Base-by-base conservation (phyloP, 2,329 filamentous ascomycete genomes). In the Cytospora piceae region DNA sequence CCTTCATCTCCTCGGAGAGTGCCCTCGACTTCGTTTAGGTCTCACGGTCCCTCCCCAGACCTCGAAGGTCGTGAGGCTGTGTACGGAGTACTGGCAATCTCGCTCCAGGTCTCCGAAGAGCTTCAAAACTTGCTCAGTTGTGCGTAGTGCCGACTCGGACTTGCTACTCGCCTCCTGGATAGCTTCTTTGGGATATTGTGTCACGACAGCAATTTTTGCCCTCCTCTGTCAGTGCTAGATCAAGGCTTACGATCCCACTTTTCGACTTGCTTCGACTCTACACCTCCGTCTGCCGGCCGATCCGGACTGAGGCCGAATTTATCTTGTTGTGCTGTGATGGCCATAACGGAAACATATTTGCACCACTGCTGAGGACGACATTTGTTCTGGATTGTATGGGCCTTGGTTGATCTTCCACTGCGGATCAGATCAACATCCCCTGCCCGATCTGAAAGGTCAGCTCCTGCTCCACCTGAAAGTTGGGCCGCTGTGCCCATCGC, bases 371-470 rank as follows among this genome's bases (percentile, higher is more conserved):
- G 24, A 63, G 56, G 31, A 63, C 56, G 39, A 63, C 56, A 63
- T 57, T 57, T 63, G 57, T 63, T 54, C 61, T 57, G 46, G 29
- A 27, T 37, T 63, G 61, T 34, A 57, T 57, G 61, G 61, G 61
- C 61, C 61, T 57, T 42, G 34, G 56, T 63, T 63, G 61, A 57
- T 63, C 53, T 51, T 34, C 61, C 22, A 63, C 42, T 39, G 61
- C 54, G 57, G 61, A 63, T 63, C 61, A 37, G 61, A 57, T 63
- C 61, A 63, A 63, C 61, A 57, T 29, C 34, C 61, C 61, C 53
- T 39, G 51, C 53, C 61, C 61, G 27, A 63, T 42, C 49, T 42
- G 53, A 57, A 62, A 63, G 61, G 61, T 63, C 24, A 63, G 61
- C 56, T 29, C 22, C 61, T 57, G 32, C 61, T 63, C 61, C 61